These are phyloP conservation scores for Pneumocystis canis DNA, from an alignment of 1,139 yeast genomes.

Conservation along the genomic window DNA sequence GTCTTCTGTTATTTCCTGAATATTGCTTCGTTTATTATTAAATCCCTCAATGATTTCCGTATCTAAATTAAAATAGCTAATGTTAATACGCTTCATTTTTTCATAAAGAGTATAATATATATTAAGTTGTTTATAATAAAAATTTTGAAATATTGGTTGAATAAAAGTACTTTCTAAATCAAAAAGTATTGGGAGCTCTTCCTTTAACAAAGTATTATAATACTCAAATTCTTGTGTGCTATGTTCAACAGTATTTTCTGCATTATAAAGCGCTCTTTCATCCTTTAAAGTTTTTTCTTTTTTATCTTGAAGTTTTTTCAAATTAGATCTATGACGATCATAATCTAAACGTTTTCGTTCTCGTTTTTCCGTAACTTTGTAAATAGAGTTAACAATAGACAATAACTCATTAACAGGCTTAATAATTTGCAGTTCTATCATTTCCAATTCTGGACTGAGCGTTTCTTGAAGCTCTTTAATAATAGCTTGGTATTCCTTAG, in stretches of 20 bases:
- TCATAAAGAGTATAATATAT: constrained; percentile 83
- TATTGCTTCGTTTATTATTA: constrained; percentile 66
- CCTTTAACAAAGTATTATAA: constrained; percentile 85
- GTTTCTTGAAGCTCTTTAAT: constrained; percentile 75
- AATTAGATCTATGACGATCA: constrained; percentile 63
- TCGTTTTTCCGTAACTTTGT: constrained; percentile 90
- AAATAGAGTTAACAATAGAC: constrained; percentile 61
- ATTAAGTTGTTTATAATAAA: constrained; percentile 94
- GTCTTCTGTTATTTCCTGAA: constrained; percentile 77
- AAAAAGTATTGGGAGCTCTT: constrained; percentile 74
- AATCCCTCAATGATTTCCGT: constrained; percentile 69
- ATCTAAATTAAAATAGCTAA: constrained; percentile 75
- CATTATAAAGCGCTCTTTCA: constrained; percentile 75
- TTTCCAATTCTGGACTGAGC: constrained; percentile 80
- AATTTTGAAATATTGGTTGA: constrained; percentile 79
- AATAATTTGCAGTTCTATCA: constrained; percentile 79
- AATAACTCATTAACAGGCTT: constrained; percentile 85
- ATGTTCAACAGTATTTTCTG: constrained; percentile 75
- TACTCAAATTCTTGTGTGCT: constrained; percentile 94
- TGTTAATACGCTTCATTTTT: constrained; percentile 89
- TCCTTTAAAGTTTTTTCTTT: constrained; percentile 74
- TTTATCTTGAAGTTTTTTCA: constrained; percentile 62
- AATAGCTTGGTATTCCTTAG: constrained; percentile 78
- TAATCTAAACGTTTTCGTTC: constrained; percentile 89
- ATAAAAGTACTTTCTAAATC: constrained; percentile 82